Percentiles rank a stretch among this genome's conserved stretches.
Evolutionary conservation across 2,329 filamentous ascomycete genomes (phyloP).

Genomic region (Exophiala aquamarina): DNA sequence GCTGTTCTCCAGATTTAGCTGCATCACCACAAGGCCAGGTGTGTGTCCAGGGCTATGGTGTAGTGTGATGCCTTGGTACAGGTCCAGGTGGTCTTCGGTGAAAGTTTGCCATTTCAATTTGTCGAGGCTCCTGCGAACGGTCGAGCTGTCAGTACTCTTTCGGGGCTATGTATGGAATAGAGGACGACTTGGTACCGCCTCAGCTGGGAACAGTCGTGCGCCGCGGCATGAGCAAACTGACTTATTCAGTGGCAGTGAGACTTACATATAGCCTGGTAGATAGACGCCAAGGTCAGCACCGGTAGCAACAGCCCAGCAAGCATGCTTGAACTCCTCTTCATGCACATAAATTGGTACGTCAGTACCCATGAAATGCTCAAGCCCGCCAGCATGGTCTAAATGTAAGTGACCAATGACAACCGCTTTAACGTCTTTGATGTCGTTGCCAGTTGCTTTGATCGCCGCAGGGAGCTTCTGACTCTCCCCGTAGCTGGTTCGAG

Average conservation of each 20-base stretch:
- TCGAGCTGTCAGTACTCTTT: too few species aligned
- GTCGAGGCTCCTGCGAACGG: conserved; percentile 26
- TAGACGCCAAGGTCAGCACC: conserved; percentile 43
- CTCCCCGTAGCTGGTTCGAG: conserved; percentile 35
- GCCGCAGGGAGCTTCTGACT: conserved; percentile 37
- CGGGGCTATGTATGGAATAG: too few species aligned
- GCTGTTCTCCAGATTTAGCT: conserved; percentile 37
- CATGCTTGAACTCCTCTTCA: conserved; percentile 48
- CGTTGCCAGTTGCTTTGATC: conserved; percentile 40
- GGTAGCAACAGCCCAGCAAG: conserved; percentile 47
- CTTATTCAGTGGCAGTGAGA: too few species aligned
- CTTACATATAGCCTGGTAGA: conserved; percentile 35
- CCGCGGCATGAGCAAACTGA: too few species aligned
- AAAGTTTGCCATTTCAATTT: conserved; percentile 46
- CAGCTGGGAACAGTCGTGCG: too few species aligned
- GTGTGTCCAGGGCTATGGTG: conserved; percentile 40
- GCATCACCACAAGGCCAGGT: conserved; percentile 37
- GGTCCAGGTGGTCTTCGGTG: conserved; percentile 38
- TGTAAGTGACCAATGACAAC: conserved; percentile 50
- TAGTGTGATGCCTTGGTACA: conserved; percentile 41
- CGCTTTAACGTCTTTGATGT: conserved; percentile 48
- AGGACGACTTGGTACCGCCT: too few species aligned
- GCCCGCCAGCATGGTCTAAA: conserved; percentile 49
- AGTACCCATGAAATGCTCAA: conserved; percentile 46
- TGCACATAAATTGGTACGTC: conserved; percentile 49